Evolutionary conservation across 441 rosid genomes (phyloP).

Genomic region (Euphorbia corollata): DNA sequence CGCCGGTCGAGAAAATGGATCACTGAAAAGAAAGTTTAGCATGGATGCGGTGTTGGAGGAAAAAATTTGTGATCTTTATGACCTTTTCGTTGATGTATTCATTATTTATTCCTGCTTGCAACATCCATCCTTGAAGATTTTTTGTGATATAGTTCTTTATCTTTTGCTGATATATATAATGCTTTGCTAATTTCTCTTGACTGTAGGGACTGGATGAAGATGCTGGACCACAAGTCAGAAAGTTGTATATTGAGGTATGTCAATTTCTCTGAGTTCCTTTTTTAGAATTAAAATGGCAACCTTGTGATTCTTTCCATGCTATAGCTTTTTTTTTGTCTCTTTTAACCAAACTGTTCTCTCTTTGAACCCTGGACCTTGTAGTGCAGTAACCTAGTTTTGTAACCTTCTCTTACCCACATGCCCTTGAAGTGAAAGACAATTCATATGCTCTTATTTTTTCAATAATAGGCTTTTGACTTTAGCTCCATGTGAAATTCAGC

Average conservation of each 20-base stretch:
- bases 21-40: conserved; percentile 43
- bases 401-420: not conserved
- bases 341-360: conserved; percentile 1
- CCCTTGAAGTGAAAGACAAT: not conserved
- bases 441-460: conserved; percentile 4
- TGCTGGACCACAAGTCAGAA: conserved; percentile 75
- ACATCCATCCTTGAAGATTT: conserved; percentile 4
- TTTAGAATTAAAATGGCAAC: not conserved
- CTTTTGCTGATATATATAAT: conserved; percentile 6
- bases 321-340: not conserved
- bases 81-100: conserved; percentile 81
- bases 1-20: conserved; percentile 40
- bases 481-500: conserved; percentile 42
- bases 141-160: not conserved
- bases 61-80: conserved; percentile 89
- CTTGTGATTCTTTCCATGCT: not conserved
- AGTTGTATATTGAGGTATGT: conserved; percentile 78
- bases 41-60: conserved; percentile 79
- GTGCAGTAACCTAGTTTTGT: not conserved
- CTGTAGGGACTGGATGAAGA: conserved; percentile 88
- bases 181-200: conserved; percentile 20
- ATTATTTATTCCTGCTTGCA: conserved; percentile 16
- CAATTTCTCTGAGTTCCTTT: conserved; percentile 15
- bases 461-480: conserved; percentile 16
- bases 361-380: not conserved